Evolutionary conservation across 495 filamentous ascomycete species (phyloP).

Genomic region (Pyrenopolyporus hunteri): DNA sequence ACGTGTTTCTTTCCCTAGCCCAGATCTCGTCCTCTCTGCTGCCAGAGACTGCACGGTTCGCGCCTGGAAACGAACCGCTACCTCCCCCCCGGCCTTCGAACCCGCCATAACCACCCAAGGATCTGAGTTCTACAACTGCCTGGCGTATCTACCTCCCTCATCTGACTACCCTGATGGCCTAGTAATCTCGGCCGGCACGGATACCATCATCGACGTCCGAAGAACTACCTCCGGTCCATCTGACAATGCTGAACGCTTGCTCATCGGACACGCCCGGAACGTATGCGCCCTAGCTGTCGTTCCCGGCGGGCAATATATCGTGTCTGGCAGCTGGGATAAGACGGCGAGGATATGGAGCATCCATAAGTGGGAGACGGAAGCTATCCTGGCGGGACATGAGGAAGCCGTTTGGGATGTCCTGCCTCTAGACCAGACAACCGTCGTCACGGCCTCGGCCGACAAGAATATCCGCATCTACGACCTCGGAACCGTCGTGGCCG

Average conservation of each 20-base stretch:
- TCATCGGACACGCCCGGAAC: slow-evolving; percentile 85
- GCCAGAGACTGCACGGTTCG: slow-evolving; percentile 92
- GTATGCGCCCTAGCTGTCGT: slow-evolving; percentile 85
- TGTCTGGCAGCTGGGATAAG: slow-evolving; percentile 96
- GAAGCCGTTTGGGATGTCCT: slow-evolving; percentile 88
- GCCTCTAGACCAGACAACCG: slow-evolving; percentile 75
- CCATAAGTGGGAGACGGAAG: slow-evolving; percentile 75
- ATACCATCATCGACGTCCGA: slow-evolving; percentile 90
- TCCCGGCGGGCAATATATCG: slow-evolving; percentile 69
- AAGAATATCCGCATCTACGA: slow-evolving; percentile 84
- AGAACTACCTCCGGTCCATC: slow-evolving; percentile 63
- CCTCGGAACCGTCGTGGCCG: slow-evolving; percentile 69
- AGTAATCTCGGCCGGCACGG: slow-evolving; percentile 83
- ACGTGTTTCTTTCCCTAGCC: slow-evolving; percentile 77
- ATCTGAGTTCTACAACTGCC: slow-evolving; percentile 80
- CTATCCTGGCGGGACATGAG: slow-evolving; percentile 75
- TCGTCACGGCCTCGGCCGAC: slow-evolving; percentile 94
- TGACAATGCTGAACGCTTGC: slow-evolving; percentile 81
- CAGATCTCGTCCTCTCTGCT: slow-evolving; percentile 77
- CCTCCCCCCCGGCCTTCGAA: slow-evolving; percentile 72
- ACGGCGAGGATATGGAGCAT: slow-evolving; percentile 79
- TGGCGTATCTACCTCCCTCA: slow-evolving; percentile 79
- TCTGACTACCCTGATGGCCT: slow-evolving; percentile 76
- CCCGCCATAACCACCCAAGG: slow-evolving; percentile 75
- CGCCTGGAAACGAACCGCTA: slow-evolving; percentile 72